These are phyloP conservation scores for Toxicodendron radicans DNA, from an alignment of 345 rosid genomes.

Conservation along the genomic window DNA sequence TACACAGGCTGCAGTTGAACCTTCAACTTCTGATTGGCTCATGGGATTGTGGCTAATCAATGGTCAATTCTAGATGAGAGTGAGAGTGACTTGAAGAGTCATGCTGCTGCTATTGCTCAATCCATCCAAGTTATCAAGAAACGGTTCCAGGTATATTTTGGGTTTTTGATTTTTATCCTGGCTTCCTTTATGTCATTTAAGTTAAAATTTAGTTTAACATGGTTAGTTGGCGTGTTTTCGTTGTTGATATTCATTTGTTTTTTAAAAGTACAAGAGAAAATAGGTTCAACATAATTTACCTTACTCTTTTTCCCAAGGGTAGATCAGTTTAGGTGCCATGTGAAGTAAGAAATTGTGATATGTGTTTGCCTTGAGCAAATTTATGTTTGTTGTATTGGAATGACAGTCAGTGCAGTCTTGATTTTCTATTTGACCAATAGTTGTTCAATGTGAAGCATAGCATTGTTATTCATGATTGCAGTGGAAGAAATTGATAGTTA, in stretches of 20 bases:
- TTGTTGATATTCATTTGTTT: too few species aligned
- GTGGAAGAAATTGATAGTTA: constrained; percentile 79
- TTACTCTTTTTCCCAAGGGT: too few species aligned
- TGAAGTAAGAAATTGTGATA: too few species aligned
- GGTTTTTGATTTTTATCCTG: neutral
- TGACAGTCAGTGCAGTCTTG: neutral
- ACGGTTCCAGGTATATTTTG: constrained; percentile 69
- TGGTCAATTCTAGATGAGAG: constrained; percentile 80
- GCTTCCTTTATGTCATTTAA: neutral
- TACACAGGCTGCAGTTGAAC: constrained; percentile 51
- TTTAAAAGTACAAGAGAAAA: too few species aligned
- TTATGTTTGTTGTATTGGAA: neutral
- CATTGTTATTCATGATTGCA: constrained; percentile 34
- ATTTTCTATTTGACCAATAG: neutral
- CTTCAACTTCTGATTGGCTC: constrained; percentile 73
- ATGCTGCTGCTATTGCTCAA: constrained; percentile 88
- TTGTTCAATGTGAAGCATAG: neutral
- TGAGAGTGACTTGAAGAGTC: constrained; percentile 89
- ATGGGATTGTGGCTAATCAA: constrained; percentile 63
- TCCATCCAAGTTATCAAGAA: constrained; percentile 86
- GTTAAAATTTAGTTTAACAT: neutral
- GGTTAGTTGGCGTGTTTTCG: too few species aligned
- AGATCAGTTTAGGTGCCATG: too few species aligned
- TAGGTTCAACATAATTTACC: too few species aligned
- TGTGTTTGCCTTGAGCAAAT: too few species aligned